phyloP scores from a whole-genome alignment of 2,329 filamentous ascomycete genomes.

The Aspergillus glaucus region DNA sequence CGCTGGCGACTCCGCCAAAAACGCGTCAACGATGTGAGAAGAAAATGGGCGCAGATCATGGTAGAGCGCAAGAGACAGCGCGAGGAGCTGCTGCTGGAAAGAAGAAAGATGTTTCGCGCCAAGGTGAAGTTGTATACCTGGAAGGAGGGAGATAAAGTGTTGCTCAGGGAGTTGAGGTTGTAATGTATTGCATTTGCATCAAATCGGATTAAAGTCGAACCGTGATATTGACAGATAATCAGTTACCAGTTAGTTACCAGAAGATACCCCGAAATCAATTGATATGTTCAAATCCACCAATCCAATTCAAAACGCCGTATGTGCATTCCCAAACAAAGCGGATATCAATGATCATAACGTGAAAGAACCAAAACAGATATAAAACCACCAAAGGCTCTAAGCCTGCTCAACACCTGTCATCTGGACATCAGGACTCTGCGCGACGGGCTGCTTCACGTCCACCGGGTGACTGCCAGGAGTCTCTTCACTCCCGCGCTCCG shows the following conservation, averaged over 20 bases:
- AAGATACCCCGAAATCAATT: neutral
- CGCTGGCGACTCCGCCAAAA: constrained; percentile 2
- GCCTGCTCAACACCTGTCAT: constrained; percentile 30
- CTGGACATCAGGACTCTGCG: constrained; percentile 23
- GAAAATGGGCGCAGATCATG: constrained; percentile 9
- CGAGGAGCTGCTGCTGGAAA: neutral
- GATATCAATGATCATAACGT: constrained; percentile 19
- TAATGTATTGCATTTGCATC: neutral
- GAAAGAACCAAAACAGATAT: neutral
- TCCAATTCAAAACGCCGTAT: neutral
- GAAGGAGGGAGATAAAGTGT: constrained; percentile 1
- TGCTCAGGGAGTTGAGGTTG: constrained; percentile 4
- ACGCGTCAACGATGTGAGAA: constrained; percentile 3
- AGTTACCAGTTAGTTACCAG: neutral
- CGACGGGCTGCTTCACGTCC: constrained; percentile 24
- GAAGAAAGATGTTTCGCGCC: neutral
- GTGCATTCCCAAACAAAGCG: constrained; percentile 7
- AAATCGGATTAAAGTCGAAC: constrained; percentile 12
- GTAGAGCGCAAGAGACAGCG: constrained; percentile 7
- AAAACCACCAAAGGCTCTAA: constrained; percentile 8
- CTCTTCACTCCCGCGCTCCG: constrained; percentile 17
- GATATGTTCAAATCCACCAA: neutral
- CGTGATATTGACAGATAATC: no score
- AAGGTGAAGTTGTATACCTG: constrained; percentile 5
- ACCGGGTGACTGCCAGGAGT: constrained; percentile 13